Percentiles rank a stretch among this genome's conserved stretches.
phyloP scores from a whole-genome alignment of 306 rosid genomes.

The Trifolium pratense region DNA sequence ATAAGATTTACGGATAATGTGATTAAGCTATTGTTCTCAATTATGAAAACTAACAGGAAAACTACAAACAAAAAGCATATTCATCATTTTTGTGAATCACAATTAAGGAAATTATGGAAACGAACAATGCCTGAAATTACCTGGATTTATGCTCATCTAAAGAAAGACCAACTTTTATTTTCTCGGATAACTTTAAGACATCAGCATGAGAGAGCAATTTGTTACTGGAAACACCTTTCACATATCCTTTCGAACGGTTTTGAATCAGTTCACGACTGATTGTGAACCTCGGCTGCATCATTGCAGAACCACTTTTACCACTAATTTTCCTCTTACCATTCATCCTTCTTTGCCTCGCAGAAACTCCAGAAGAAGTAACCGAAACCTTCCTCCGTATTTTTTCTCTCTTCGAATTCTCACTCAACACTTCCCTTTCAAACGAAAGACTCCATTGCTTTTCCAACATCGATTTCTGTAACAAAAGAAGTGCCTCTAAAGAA shows the following conservation, averaged over 20 bases:
- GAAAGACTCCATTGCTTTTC: constrained; percentile 98
- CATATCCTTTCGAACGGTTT: constrained; percentile 72
- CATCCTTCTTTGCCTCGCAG: constrained; percentile 94
- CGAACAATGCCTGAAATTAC: constrained; percentile 48
- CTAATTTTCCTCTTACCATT: constrained; percentile 53
- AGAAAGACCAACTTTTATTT: constrained; percentile 80
- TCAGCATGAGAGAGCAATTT: constrained; percentile 86
- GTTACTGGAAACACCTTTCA: constrained; percentile 71
- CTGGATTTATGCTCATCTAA: constrained; percentile 78
- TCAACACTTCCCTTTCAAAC: constrained; percentile 52
- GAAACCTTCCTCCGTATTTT: constrained; percentile 49
- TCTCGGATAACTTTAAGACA: constrained; percentile 79
- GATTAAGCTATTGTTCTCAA: constrained; percentile 1
- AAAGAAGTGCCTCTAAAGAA: constrained; percentile 82
- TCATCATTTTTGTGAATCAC: too few species aligned
- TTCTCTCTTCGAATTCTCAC: constrained; percentile 38
- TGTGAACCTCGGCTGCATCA: constrained; percentile 49
- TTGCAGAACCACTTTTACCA: constrained; percentile 36
- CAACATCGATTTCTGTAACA: constrained; percentile 92
- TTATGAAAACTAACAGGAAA: neutral
- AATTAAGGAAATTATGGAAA: too few species aligned
- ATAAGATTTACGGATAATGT: constrained; percentile 32
- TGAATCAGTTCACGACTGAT: constrained; percentile 64
- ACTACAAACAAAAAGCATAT: too few species aligned
- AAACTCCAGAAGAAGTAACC: constrained; percentile 91